These are phyloP conservation scores for Hypoxylon sp. DNA, from an alignment of 2,329 filamentous ascomycete species.

Conservation along the genomic window DNA sequence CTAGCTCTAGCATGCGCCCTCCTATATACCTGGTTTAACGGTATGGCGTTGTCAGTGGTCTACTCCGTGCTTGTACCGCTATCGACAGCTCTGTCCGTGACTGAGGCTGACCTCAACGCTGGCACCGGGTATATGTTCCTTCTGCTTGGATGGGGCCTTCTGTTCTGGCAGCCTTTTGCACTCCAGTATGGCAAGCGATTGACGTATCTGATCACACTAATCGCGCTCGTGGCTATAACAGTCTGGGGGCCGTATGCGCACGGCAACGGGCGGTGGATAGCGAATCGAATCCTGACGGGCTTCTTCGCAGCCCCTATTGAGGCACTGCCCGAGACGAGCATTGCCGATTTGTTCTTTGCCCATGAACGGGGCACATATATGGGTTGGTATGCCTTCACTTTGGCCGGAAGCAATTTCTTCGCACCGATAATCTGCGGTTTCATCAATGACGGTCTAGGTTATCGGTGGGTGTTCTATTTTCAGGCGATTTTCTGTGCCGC, in stretches of 20 bases:
- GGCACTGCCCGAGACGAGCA: conserved; percentile 62
- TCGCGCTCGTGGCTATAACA: conserved; percentile 54
- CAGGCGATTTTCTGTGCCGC: conserved; percentile 58
- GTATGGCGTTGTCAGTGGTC: conserved; percentile 56
- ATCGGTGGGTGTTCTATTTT: conserved; percentile 62
- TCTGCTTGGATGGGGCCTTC: conserved; percentile 61
- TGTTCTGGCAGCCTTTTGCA: conserved; percentile 65
- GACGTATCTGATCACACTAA: conserved; percentile 58
- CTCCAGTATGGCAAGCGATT: conserved; percentile 62
- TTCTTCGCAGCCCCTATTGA: conserved; percentile 64
- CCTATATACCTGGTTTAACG: conserved; percentile 58
- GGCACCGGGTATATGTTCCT: conserved; percentile 57
- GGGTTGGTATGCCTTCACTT: conserved; percentile 59
- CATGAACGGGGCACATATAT: conserved; percentile 63
- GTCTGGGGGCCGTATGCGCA: conserved; percentile 58
- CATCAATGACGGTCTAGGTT: conserved; percentile 60
- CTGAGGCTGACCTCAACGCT: conserved; percentile 50
- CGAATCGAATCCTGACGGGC: conserved; percentile 61
- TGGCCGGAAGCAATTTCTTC: conserved; percentile 61
- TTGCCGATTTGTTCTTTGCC: conserved; percentile 60
- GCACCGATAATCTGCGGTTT: conserved; percentile 63
- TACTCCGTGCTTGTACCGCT: conserved; percentile 54
- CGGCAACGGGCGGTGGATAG: conserved; percentile 62
- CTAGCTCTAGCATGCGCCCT: conserved; percentile 51
- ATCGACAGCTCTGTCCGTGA: conserved; percentile 47